phyloP scores from a whole-genome alignment of 257 asterid species.

The Solanum boliviense region DNA sequence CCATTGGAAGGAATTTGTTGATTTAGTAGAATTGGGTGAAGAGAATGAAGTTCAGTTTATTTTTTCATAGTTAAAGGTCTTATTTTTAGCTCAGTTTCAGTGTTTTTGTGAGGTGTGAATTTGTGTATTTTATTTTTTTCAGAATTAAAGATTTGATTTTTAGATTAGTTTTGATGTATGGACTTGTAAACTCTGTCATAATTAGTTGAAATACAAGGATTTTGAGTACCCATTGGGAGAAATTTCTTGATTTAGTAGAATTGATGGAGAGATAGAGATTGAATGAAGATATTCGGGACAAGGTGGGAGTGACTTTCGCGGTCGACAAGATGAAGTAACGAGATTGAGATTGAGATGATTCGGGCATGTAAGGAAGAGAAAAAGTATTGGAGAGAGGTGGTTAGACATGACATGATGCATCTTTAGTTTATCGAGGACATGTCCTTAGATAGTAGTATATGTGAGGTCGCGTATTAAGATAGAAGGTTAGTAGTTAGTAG shows the following conservation, averaged over 20 bases:
- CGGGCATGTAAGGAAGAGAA: background rate
- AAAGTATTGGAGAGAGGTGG: background rate
- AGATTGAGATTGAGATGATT: background rate
- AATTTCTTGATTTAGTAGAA: background rate
- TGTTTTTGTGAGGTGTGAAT: background rate
- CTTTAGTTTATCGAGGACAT: background rate
- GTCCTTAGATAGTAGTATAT: background rate
- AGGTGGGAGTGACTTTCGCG: background rate
- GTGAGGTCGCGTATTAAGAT: background rate
- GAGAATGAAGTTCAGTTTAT: conserved; percentile 14
- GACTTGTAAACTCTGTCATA: background rate
- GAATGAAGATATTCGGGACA: background rate
- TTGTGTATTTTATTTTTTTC: background rate
- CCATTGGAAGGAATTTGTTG: background rate
- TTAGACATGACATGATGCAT: background rate
- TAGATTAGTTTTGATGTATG: background rate
- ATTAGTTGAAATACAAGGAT: background rate
- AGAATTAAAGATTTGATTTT: background rate
- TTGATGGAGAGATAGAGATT: background rate
- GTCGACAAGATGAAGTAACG: background rate
- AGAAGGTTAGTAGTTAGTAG: background rate
- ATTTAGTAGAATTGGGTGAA: background rate
- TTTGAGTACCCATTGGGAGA: conserved; percentile 8
- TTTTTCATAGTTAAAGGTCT: background rate
- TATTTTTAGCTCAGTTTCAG: background rate